These are phyloP conservation scores for Antrodiella citrinella DNA, from an alignment of 768 basidiomycete genomes.

Conservation along the genomic window DNA sequence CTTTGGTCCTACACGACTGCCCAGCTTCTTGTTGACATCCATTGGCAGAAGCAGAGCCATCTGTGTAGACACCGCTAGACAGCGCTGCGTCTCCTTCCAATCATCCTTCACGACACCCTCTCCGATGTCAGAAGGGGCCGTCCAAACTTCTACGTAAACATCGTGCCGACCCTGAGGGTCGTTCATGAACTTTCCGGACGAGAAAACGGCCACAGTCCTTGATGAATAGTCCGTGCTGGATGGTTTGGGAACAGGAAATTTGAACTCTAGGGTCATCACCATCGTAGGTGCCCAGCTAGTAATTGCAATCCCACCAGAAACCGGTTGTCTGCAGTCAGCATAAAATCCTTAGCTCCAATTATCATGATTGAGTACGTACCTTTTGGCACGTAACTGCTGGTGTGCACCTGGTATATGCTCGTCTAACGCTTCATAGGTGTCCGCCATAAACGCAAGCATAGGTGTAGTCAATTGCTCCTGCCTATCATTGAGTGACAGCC, in stretches of 20 bases:
- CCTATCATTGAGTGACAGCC: conserved; percentile 39
- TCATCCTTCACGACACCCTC: conserved; percentile 30
- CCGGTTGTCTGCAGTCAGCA: neutral
- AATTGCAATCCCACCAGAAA: neutral
- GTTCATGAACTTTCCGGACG: conserved; percentile 41
- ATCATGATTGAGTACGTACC: too few species aligned
- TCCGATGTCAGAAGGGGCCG: conserved; percentile 48
- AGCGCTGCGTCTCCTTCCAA: conserved; percentile 60
- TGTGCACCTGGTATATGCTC: conserved; percentile 11
- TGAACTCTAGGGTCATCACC: conserved; percentile 54
- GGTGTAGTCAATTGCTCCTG: conserved; percentile 38
- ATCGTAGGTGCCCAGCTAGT: conserved; percentile 59
- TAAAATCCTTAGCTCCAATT: neutral
- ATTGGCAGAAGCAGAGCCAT: conserved; percentile 41
- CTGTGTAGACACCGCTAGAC: conserved; percentile 53
- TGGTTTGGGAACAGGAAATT: conserved; percentile 43
- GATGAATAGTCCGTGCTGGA: conserved; percentile 29
- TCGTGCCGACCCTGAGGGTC: conserved; percentile 53
- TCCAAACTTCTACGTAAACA: conserved; percentile 55
- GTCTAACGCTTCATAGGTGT: conserved; percentile 32
- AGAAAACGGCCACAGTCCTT: conserved; percentile 52
- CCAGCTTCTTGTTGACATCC: conserved; percentile 18
- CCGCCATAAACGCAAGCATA: conserved; percentile 48
- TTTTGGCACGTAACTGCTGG: neutral
- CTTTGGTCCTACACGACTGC: neutral